Evolutionary conservation across 2,329 filamentous ascomycete genomes (phyloP), one percentile per base, ranked within the genome.

Genomic region (Sporothrix brasiliensis): DNA sequence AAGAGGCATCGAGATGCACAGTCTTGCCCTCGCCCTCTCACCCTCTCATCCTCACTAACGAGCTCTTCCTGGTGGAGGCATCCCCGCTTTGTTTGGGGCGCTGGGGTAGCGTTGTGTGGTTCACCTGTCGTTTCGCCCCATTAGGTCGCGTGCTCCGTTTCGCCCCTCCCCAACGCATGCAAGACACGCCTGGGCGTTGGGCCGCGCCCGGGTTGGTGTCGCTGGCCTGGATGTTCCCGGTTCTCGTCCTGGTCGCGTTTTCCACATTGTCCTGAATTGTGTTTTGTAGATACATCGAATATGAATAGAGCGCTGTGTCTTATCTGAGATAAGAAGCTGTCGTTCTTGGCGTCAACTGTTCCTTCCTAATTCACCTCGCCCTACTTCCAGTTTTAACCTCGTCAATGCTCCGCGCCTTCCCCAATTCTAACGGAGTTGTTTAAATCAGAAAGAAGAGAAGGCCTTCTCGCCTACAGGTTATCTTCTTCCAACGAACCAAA

Each of bases 91-190:
- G 5, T 66, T 41, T 30, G 27, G 27, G 60, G 41, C 60, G 9
- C 56, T n/a, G 34, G 56, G 56, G 56, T 21, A 58, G 54, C 27
- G 24, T 34, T 27, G 53, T 14, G 14, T 30, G 53, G 34, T n/a
- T 7, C 34, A 13, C 56, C 56, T 41, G 56, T 44, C 11, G n/a
- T 16, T 14, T 41, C 39, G 34, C 56, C 39, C 44, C 61, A 19
- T 67, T 58, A 61, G 67, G 54, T 69, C 67, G 67, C 67, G 67
- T 69, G 67, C 67, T 21, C 67, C 39, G 16, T 39, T 53, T 52
- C 41, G 49, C 65, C 50, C 50, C 49, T 67, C 50, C 65, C 34
- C 34, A 10, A 14, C 54, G 65, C 47, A 44, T 61, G n/a, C 14
- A 41, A 61, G 19, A 44, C 24, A 11, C 19, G 34, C 34, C 56